Evolutionary conservation across 768 basidiomycete genomes (phyloP).

Genomic region (Boletus huronensis): DNA sequence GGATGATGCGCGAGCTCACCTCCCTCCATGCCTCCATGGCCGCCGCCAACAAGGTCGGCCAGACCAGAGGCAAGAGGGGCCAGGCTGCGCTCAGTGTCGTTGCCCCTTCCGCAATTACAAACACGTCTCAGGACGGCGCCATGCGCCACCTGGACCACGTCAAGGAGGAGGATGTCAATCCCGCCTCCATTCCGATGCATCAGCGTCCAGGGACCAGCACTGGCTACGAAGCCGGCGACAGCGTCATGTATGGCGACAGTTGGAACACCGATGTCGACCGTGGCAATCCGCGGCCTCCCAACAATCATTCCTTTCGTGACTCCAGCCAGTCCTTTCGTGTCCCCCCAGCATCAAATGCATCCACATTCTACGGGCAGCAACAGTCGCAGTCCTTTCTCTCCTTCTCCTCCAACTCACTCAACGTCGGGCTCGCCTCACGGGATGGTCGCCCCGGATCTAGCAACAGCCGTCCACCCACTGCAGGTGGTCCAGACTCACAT

Average conservation of each 20-base stretch:
- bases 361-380: constrained; percentile 39
- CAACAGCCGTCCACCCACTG: constrained; percentile 51
- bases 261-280: constrained; percentile 39
- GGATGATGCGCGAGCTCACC: constrained; percentile 89
- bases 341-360: constrained; percentile 43
- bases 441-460: constrained; percentile 46
- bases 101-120: not conserved
- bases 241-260: constrained; percentile 29
- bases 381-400: constrained; percentile 70
- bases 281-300: constrained; percentile 36
- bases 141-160: constrained; percentile 29
- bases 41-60: constrained; percentile 41
- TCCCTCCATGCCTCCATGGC: constrained; percentile 81
- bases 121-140: constrained; percentile 14
- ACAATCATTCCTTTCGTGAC: constrained; percentile 73
- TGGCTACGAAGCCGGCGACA: constrained; percentile 58
- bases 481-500: constrained; percentile 42
- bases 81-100: constrained; percentile 20
- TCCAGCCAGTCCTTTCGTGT: constrained; percentile 80
- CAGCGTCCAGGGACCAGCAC: constrained; percentile 70
- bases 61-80: constrained; percentile 38
- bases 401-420: constrained; percentile 48
- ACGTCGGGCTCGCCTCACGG: constrained; percentile 41
- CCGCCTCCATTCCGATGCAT: constrained; percentile 32
- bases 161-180: constrained; percentile 41